These are phyloP conservation scores for Mortierella sp. DNA, from an alignment of 371 early-diverging fungal genomes.

Conservation along the genomic window DNA sequence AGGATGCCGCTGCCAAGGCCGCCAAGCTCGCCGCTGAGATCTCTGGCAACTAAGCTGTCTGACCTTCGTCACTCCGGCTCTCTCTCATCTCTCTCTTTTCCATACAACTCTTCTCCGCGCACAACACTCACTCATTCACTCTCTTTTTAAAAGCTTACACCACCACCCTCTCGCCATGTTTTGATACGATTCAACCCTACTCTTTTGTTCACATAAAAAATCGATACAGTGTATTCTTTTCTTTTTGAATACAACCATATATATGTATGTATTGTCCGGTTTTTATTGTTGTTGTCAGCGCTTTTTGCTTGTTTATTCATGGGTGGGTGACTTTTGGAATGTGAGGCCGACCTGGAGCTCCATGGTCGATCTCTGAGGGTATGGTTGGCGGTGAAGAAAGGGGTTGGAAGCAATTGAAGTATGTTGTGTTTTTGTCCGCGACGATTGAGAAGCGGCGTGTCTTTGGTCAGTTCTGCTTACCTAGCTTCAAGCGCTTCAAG, in stretches of 20 bases:
- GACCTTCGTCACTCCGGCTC: not conserved
- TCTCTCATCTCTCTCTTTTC: not conserved
- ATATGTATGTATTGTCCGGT: not conserved
- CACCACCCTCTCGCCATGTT: conserved; percentile 1
- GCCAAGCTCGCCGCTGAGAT: conserved; percentile 82
- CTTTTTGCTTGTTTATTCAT: not conserved
- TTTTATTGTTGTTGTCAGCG: not conserved
- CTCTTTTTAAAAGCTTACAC: conserved; percentile 1
- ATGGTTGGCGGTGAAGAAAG: too few species aligned
- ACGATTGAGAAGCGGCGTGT: too few species aligned
- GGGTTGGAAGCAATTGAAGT: too few species aligned
- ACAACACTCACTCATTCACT: not conserved
- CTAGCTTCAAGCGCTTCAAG: too few species aligned
- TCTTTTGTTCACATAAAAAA: conserved; percentile 15
- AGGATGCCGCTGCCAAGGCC: conserved; percentile 95
- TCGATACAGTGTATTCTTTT: conserved; percentile 2
- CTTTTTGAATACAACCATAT: conserved; percentile 2
- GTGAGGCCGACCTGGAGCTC: not conserved
- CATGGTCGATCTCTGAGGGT: too few species aligned
- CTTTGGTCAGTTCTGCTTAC: too few species aligned
- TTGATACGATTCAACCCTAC: conserved; percentile 15
- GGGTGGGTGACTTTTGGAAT: not conserved
- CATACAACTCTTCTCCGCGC: not conserved
- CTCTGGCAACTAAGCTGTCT: conserved; percentile 46
- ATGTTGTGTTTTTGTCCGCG: too few species aligned